These are phyloP conservation scores for Pisolithus thermaeus DNA, from an alignment of 1,284 basidiomycete genomes.

Conservation along the genomic window DNA sequence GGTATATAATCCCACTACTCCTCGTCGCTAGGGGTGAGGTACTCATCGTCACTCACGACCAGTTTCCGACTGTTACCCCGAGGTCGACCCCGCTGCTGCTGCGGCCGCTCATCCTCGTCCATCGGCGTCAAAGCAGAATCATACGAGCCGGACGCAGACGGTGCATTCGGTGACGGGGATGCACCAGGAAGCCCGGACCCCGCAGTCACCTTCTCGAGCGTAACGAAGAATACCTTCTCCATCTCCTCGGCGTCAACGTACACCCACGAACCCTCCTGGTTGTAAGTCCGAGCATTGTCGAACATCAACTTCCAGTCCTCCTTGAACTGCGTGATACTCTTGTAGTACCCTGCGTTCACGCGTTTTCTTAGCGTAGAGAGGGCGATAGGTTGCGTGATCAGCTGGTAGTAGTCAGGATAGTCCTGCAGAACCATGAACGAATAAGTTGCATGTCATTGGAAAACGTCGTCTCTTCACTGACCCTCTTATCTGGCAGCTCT, in stretches of 20 bases:
- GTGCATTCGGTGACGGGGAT: constrained; percentile 32
- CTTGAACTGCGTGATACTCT: constrained; percentile 67
- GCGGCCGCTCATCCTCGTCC: constrained; percentile 66
- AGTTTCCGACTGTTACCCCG: constrained; percentile 56
- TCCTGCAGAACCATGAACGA: constrained; percentile 37
- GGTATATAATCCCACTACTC: constrained; percentile 30
- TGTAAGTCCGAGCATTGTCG: constrained; percentile 87
- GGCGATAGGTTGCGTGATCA: constrained; percentile 78
- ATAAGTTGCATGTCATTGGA: background rate
- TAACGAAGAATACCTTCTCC: constrained; percentile 76
- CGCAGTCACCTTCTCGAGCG: constrained; percentile 52
- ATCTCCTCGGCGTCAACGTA: constrained; percentile 91
- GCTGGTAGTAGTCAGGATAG: constrained; percentile 88
- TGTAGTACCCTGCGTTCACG: constrained; percentile 68
- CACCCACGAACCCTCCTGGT: constrained; percentile 87
- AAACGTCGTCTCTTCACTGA: constrained; percentile 19
- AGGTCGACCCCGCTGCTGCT: constrained; percentile 39
- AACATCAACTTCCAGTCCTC: constrained; percentile 90
- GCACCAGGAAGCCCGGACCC: constrained; percentile 74
- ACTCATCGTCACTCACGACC: constrained; percentile 74
- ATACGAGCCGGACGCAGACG: constrained; percentile 45
- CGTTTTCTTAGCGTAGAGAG: constrained; percentile 86
- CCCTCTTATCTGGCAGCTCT: constrained; percentile 70
- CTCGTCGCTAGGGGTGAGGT: constrained; percentile 57
- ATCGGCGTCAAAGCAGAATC: constrained; percentile 68